Base-by-base conservation (phyloP, 495 filamentous ascomycete species). In the Rusavskia elegans region DNA sequence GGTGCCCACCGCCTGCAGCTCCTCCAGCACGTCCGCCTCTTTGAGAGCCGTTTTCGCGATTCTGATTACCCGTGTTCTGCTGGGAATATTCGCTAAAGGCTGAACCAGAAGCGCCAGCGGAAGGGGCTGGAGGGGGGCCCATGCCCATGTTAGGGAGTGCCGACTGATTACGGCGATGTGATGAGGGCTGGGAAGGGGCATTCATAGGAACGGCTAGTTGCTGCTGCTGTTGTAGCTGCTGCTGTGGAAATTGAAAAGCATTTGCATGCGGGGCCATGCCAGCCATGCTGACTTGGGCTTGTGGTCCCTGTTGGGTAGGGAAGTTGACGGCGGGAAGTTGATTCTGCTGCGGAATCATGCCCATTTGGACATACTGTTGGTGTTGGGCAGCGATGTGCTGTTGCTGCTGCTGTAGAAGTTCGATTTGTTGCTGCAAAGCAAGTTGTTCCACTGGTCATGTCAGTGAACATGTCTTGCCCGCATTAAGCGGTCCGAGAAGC, bases 391-490 rank as follows among this genome's bases (percentile, higher is more conserved):
- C 84, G 66, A 97, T 93, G 64, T 97, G 93, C 68, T 97, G 93
- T 63, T 98, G 92, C 64, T 97, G 93, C 65, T 94, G 89, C 70
- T 98, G 92, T 58, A 98, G 78, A 68, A 90, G 75, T 70, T 98
- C 89, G 63, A 97, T 96, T 68, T 98, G 92, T 73, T 97, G 92
- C 67, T 95, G 90, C 68, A 98, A 85, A 63, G 92, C 89, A 59
- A 97, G 78, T 82, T 97, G 93, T 76, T 97, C 92, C 87, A 95
- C 87, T 92, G 51, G 5, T 0, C 2, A 0, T 23, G 20, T 42
- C 37, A 39, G 29, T 13, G 38, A 40, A 16, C 46, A 10, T 54
- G 55, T 59, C 45, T 64, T 53, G 48, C 29, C 53, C 46, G 4
- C 25, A 50, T 21, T 9, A 53, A 35, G 45, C 37, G 19, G 17